These are phyloP conservation scores for Sarocladium strictum DNA, from an alignment of 2,329 filamentous ascomycete species.

Conservation along the genomic window DNA sequence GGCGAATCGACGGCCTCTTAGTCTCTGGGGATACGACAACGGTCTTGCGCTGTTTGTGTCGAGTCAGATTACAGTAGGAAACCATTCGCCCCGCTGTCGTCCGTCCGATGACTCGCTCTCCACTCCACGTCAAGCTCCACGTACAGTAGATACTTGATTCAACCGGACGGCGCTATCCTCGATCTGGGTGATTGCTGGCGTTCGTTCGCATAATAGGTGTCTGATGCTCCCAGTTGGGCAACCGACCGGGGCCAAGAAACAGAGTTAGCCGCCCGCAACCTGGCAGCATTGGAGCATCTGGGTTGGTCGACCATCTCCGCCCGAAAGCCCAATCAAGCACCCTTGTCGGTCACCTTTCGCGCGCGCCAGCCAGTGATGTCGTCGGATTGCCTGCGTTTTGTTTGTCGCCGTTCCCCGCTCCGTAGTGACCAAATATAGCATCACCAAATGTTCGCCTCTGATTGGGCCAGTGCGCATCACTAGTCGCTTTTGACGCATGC, in stretches of 20 bases:
- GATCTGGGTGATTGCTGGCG: neutral
- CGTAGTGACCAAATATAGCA: conserved; percentile 30
- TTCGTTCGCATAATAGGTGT: neutral
- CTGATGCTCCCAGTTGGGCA: conserved; percentile 2
- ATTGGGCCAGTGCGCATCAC: conserved; percentile 24
- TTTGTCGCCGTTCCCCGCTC: conserved; percentile 15
- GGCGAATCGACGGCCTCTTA: neutral
- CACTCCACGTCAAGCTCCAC: neutral
- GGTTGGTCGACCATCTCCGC: conserved; percentile 17
- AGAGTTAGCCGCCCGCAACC: conserved; percentile 7
- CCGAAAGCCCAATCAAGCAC: conserved; percentile 19
- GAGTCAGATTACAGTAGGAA: neutral
- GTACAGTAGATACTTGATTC: neutral
- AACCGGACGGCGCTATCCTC: neutral
- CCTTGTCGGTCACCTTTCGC: conserved; percentile 22
- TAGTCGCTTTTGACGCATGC: neutral
- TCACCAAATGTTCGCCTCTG: conserved; percentile 13
- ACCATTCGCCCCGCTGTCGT: neutral
- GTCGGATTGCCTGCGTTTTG: conserved; percentile 9
- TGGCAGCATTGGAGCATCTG: conserved; percentile 1
- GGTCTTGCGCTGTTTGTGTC: neutral
- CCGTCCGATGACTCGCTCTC: neutral
- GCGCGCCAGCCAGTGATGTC: conserved; percentile 32
- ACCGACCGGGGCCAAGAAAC: neutral
- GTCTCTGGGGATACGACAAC: neutral